Evolutionary conservation across 2,329 filamentous ascomycete species (phyloP).

Genomic region (Monilinia vaccinii-corymbosi): DNA sequence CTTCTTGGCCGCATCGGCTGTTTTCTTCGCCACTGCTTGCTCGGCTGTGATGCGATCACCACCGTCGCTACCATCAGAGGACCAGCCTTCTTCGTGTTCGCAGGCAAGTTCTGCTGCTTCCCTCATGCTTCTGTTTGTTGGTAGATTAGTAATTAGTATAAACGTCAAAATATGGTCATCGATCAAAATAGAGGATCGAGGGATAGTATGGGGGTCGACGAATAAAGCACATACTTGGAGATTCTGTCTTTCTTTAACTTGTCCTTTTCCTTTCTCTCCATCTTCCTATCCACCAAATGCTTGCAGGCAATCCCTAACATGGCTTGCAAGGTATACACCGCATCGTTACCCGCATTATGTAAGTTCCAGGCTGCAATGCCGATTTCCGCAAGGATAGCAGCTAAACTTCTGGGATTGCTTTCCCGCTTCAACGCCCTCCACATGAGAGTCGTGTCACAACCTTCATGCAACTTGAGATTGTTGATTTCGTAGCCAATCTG

Average conservation of each 20-base stretch:
- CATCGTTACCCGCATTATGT: slow-evolving; percentile 88
- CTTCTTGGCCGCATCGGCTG: not conserved
- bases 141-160: not conserved
- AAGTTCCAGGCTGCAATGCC: slow-evolving; percentile 54
- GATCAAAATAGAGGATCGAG: not conserved
- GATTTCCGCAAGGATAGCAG: slow-evolving; percentile 52
- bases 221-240: slow-evolving; percentile 13
- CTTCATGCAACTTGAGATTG: slow-evolving; percentile 46
- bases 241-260: slow-evolving; percentile 16
- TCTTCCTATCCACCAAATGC: slow-evolving; percentile 18
- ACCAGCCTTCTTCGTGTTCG: slow-evolving; percentile 8
- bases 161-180: not conserved
- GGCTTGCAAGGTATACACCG: slow-evolving; percentile 66
- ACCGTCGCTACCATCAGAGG: slow-evolving; percentile 8
- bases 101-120: slow-evolving; percentile 5
- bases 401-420: slow-evolving; percentile 46
- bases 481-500: slow-evolving; percentile 54
- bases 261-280: slow-evolving; percentile 10
- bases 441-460: slow-evolving; percentile 64
- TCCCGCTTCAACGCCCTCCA: slow-evolving; percentile 54
- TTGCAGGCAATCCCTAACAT: slow-evolving; percentile 54
- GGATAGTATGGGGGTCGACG: not conserved
- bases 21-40: not conserved
- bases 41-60: slow-evolving; percentile 4
- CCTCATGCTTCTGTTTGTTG: not conserved